Evolutionary conservation across 1,284 basidiomycete genomes (phyloP).

Genomic region (Inonotus hispidus): DNA sequence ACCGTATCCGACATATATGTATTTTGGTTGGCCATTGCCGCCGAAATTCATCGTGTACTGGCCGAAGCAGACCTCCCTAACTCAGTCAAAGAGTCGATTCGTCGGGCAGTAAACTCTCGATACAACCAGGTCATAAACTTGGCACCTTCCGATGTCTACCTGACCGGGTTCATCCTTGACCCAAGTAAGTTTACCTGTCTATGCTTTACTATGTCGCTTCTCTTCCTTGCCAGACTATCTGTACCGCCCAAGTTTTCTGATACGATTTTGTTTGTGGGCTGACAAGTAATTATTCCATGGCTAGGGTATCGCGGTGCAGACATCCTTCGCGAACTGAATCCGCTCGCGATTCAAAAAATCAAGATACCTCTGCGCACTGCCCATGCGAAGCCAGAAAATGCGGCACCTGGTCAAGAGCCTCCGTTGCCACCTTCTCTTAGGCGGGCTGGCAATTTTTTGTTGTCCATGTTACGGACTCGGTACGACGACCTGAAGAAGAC

Average conservation of each 20-base stretch:
- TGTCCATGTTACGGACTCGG: not conserved
- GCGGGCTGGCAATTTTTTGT: not conserved
- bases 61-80: not conserved
- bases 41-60: not conserved
- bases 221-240: too few relatives aligned
- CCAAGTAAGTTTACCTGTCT: too few relatives aligned
- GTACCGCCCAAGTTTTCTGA: not conserved
- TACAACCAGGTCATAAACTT: not conserved
- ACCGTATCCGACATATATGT: not conserved
- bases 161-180: not conserved
- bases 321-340: not conserved
- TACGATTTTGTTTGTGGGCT: not conserved
- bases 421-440: not conserved
- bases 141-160: not conserved
- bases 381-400: not conserved
- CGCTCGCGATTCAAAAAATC: not conserved
- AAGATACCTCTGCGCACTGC: not conserved
- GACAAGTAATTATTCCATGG: not conserved
- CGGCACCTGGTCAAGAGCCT: not conserved
- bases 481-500: not conserved
- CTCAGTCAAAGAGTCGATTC: not conserved
- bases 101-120: not conserved
- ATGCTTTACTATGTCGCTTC: too few relatives aligned
- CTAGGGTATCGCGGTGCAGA: not conserved
- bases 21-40: not conserved